These are phyloP conservation scores for Phytopythium mirpurense DNA, from an alignment of 352 stramenopile species.

Conservation along the genomic window DNA sequence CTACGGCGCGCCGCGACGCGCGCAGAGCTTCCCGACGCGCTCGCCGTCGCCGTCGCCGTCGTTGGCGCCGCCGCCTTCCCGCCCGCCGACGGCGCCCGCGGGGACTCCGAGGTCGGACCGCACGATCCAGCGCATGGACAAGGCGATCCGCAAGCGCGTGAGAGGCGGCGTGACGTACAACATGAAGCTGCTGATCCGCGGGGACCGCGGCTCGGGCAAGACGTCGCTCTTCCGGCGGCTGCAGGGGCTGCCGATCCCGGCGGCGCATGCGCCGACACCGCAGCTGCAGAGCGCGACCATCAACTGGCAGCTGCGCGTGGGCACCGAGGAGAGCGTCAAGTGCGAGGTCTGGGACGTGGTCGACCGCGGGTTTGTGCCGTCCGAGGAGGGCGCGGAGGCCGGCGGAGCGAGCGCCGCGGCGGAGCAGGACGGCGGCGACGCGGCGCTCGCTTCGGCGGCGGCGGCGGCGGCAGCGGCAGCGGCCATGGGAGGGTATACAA, in stretches of 20 bases:
- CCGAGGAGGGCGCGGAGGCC: conserved; percentile 10
- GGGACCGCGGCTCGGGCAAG: conserved; percentile 83
- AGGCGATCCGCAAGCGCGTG: conserved; percentile 73
- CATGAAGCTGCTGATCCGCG: conserved; percentile 89
- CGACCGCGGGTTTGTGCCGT: conserved; percentile 57
- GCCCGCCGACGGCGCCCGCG: too few species aligned
- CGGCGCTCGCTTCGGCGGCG: conserved; percentile 15
- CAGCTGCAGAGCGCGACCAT: conserved; percentile 88
- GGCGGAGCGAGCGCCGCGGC: neutral
- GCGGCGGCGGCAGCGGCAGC: conserved; percentile 20
- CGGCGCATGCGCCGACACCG: conserved; percentile 63
- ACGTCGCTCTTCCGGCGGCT: conserved; percentile 84
- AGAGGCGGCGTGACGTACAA: conserved; percentile 86
- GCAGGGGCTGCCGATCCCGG: conserved; percentile 70
- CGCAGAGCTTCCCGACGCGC: conserved; percentile 38
- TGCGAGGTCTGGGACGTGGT: conserved; percentile 92
- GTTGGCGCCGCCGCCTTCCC: neutral
- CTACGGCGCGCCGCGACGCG: conserved; percentile 14
- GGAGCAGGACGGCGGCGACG: conserved; percentile 12
- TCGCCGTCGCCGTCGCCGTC: conserved; percentile 18
- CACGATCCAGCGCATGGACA: conserved; percentile 83
- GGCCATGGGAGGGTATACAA: conserved; percentile 4
- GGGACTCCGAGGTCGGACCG: too few species aligned
- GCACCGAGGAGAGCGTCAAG: conserved; percentile 79
- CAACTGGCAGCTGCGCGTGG: conserved; percentile 69